These are phyloP conservation scores for Fraxinus sp. DNA, from an alignment of 305 asterid species.

Conservation along the genomic window DNA sequence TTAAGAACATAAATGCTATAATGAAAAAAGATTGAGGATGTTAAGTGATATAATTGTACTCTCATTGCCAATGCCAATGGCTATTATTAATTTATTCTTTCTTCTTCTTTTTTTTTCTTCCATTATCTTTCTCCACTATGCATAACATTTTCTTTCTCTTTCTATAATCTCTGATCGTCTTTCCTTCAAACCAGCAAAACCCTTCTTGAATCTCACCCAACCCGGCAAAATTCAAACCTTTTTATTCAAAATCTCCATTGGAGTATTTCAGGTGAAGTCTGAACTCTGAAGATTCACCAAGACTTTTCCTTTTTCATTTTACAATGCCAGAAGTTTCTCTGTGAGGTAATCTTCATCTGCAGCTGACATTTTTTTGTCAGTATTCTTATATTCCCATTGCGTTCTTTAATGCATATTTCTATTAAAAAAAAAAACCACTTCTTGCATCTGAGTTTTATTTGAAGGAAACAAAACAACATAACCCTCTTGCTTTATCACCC, in stretches of 20 bases:
- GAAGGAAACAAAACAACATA: background rate
- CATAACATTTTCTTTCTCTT: background rate
- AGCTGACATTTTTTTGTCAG: background rate
- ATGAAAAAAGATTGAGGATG: too few species aligned
- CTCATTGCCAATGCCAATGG: background rate
- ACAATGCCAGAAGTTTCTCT: background rate
- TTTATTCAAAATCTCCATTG: background rate
- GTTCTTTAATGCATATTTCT: background rate
- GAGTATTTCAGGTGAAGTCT: background rate
- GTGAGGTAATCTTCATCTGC: background rate
- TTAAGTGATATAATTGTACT: too few species aligned
- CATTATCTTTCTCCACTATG: background rate
- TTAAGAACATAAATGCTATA: too few species aligned
- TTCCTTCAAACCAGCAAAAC: background rate
- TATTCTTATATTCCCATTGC: background rate
- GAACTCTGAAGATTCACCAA: background rate
- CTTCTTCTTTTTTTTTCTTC: background rate
- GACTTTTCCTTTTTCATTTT: background rate
- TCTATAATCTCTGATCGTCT: background rate
- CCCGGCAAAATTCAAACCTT: background rate
- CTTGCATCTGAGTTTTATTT: background rate
- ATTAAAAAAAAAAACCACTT: background rate
- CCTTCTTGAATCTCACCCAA: background rate
- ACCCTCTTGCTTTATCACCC: background rate
- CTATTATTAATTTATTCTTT: too few species aligned